Conservation (phyloP, 2,329 filamentous ascomycete genomes). For the Phaeoacremonium minimum region DNA sequence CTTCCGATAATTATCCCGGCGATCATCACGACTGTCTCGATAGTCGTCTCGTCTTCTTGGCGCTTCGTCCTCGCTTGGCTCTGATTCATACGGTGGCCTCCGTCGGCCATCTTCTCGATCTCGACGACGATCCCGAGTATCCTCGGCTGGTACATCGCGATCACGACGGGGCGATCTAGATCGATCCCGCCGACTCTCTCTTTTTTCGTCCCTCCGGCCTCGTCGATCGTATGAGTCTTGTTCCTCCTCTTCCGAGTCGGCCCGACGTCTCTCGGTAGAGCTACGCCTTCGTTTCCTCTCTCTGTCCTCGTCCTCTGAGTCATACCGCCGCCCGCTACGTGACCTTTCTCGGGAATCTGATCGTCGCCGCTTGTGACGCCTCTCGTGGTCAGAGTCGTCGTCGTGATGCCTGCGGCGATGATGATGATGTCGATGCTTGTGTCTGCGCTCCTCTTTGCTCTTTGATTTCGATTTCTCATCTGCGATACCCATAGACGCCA, state of each 20-base stretch:
- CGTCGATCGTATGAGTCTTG: constrained; percentile 9
- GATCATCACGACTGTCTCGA: constrained; percentile 18
- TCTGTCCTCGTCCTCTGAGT: constrained; percentile 21
- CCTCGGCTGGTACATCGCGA: neutral
- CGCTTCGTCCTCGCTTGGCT: constrained; percentile 13
- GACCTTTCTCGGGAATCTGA: constrained; percentile 40
- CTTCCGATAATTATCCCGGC: constrained; percentile 11
- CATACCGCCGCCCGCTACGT: constrained; percentile 31
- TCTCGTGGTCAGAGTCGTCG: constrained; percentile 33
- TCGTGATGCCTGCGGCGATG: constrained; percentile 39
- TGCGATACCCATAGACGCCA: constrained; percentile 57
- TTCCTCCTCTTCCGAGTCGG: constrained; percentile 14
- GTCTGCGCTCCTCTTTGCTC: constrained; percentile 38
- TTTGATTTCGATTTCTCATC: constrained; percentile 35
- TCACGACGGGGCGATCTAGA: constrained; percentile 2
- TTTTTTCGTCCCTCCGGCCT: constrained; percentile 4
- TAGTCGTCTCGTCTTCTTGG: constrained; percentile 22
- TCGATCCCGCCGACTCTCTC: constrained; percentile 8
- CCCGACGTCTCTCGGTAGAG: constrained; percentile 9
- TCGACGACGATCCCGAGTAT: constrained; percentile 1
- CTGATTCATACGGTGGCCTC: neutral
- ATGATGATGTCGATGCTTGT: constrained; percentile 29
- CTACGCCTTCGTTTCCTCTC: constrained; percentile 18
- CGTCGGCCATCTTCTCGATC: constrained; percentile 10
- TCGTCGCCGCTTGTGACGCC: constrained; percentile 35